Evolutionary conservation across 1,139 yeast species (phyloP), one percentile per base, ranked within the genome.

Genomic region (Yamadazyma songkhlaensis): DNA sequence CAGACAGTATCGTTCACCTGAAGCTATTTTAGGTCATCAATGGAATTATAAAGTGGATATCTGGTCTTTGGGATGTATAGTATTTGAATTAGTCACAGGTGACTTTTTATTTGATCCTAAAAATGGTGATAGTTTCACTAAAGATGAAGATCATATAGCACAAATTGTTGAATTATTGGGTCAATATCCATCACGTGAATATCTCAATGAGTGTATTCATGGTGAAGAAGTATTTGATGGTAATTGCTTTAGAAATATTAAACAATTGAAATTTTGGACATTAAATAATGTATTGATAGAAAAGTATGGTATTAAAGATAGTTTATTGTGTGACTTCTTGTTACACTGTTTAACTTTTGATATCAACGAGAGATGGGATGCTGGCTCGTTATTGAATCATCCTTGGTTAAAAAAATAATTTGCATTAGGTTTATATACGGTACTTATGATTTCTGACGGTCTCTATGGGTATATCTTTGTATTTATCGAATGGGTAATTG

Each of bases 31-130:
- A 37, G 60, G 81, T 34, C 85, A 89, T 33, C 57, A 70, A 13
- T 87, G 95, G 95, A 95, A 96, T 9, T 84, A 89, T 31, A 77
- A 85, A 35, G 79, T 89, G 1, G 96, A 87, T 56, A 67, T 84
- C 33, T 87, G 96, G 96, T 81, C 90, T 27, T 66, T 81, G 55
- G 95, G 90, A 0, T 87, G 96, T 62, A 69, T 88, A 50, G 65
- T 83, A 5, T 87, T 87, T 57, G 96, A 87, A 60, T 68, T 87
- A 29, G 62, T 87, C 37, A 86, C 96, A 3, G 95, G 95, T 4
- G 95, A 88, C 58, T 87, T 82, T 52, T 60, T 87, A 36, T 88
- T 87, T 59, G 94, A 86, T 55, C 95, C 96, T 9, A 84, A 79
- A 40, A 74, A 73, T 38, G 88, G 89, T 7, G 64, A 66, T 37